Percentiles rank a stretch among this genome's conserved stretches.
These are phyloP conservation scores for Sambucus nigra DNA, from an alignment of 129 eudicot genomes.

Conservation along the genomic window DNA sequence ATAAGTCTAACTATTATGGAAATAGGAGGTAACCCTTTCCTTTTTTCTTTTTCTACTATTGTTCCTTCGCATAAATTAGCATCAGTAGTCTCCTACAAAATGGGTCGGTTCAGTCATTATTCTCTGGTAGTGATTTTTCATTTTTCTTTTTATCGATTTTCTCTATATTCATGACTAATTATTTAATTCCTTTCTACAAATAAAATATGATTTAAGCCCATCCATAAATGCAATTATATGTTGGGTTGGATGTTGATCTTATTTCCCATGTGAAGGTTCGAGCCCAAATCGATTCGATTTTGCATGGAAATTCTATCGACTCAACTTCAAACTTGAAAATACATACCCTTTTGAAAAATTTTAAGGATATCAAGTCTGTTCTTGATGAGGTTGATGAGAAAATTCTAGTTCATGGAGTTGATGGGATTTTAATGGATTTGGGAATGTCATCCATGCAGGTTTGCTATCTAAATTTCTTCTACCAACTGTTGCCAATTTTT, in stretches of 20 bases:
- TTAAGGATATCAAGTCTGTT: conserved; percentile 42
- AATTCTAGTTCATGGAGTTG: conserved; percentile 36
- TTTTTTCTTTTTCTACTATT: no score
- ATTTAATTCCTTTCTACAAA: conserved; percentile 6
- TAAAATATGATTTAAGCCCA: conserved; percentile 75
- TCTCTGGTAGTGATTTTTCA: no score
- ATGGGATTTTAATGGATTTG: conserved; percentile 92
- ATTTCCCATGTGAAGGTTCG: conserved; percentile 74
- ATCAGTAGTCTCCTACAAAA: no score
- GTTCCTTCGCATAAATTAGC: no score
- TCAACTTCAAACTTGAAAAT: conserved; percentile 28
- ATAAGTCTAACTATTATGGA: no score
- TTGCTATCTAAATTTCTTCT: not conserved
- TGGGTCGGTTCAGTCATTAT: no score
- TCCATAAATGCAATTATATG: conserved; percentile 61
- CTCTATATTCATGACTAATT: not conserved
- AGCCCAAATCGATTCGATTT: conserved; percentile 34
- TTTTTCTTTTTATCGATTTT: no score
- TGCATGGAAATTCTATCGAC: conserved; percentile 19
- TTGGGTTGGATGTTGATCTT: conserved; percentile 91
- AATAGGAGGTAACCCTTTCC: no score
- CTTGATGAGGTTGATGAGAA: conserved; percentile 56
- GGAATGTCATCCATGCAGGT: conserved; percentile 99
- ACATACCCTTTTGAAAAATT: conserved; percentile 53
- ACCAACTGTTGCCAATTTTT: not conserved